A percentile compares a stretch with the other conserved stretches of the same genome.
Conservation (phyloP, 2,329 filamentous ascomycete genomes). For the Aspergillus brunneoviolaceus region DNA sequence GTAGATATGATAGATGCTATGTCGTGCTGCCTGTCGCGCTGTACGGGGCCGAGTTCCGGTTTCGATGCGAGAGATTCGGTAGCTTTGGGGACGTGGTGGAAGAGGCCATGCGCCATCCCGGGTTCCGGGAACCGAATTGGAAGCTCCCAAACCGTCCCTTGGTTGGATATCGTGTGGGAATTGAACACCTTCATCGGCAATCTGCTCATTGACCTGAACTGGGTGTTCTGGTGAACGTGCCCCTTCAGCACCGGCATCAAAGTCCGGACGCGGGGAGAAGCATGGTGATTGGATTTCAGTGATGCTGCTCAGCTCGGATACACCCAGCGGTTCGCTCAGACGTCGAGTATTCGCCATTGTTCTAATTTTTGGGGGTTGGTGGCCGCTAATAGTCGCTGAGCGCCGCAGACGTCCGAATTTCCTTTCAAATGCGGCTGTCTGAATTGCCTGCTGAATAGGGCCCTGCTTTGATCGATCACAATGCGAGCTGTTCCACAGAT, state of each 20-base stretch:
- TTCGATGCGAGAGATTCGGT: constrained; percentile 3
- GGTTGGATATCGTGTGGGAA: not conserved
- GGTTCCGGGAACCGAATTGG: not conserved
- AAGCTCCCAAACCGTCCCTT: not conserved
- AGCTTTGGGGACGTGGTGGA: constrained; percentile 1
- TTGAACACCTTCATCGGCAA: not conserved
- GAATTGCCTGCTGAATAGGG: constrained; percentile 3
- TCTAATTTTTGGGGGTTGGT: not conserved
- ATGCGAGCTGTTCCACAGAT: not conserved
- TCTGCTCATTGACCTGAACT: not conserved
- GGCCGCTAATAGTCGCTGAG: not conserved
- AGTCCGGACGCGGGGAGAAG: not conserved
- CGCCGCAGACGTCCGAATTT: not conserved
- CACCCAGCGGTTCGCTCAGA: not conserved
- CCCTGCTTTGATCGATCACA: not conserved
- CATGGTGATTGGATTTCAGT: not conserved
- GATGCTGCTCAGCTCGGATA: not conserved
- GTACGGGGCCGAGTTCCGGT: not conserved
- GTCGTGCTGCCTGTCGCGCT: not conserved
- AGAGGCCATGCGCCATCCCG: constrained; percentile 4
- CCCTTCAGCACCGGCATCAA: not conserved
- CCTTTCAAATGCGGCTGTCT: not conserved
- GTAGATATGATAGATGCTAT: constrained; percentile 7
- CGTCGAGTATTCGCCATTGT: not conserved
- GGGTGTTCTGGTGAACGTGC: not conserved